phyloP scores from a whole-genome alignment of 1,284 basidiomycete genomes.

The Cryptococcus jaspeensis region DNA sequence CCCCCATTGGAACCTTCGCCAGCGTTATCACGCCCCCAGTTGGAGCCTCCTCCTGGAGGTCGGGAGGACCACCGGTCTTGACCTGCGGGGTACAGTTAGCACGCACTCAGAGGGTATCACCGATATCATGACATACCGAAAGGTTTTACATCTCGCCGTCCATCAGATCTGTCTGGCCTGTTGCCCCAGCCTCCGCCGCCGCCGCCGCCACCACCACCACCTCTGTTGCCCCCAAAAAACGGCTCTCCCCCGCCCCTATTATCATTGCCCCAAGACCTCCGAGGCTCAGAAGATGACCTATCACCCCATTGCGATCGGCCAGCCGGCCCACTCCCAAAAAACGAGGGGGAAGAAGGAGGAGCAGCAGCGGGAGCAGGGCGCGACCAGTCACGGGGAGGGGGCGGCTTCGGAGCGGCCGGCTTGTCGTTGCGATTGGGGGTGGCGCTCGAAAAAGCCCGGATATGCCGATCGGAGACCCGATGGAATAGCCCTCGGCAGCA shows the following conservation, averaged over 20 bases:
- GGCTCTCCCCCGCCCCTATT: neutral
- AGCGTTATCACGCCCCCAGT: no score
- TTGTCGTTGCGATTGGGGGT: neutral
- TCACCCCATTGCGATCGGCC: neutral
- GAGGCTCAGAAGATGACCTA: neutral
- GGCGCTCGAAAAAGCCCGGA: neutral
- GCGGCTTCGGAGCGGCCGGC: neutral
- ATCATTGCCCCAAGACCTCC: neutral
- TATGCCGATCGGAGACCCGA: neutral
- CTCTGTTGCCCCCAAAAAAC: neutral
- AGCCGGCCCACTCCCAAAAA: no score
- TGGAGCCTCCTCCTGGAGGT: no score
- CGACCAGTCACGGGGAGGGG: neutral
- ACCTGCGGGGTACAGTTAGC: no score
- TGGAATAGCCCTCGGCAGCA: constrained; percentile 12
- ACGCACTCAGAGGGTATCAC: no score
- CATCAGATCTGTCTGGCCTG: constrained; percentile 8
- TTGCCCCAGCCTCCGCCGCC: constrained; percentile 9
- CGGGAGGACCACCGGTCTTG: no score
- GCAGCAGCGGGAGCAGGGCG: neutral
- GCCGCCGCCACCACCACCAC: neutral
- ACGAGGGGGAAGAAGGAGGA: neutral
- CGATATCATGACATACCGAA: no score
- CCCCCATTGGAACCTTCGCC: no score
- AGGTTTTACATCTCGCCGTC: no score